A percentile compares a stretch with the other conserved stretches of the same genome.
phyloP scores from a whole-genome alignment of 108 stramenopile species.

The Skeletonema costatum region DNA sequence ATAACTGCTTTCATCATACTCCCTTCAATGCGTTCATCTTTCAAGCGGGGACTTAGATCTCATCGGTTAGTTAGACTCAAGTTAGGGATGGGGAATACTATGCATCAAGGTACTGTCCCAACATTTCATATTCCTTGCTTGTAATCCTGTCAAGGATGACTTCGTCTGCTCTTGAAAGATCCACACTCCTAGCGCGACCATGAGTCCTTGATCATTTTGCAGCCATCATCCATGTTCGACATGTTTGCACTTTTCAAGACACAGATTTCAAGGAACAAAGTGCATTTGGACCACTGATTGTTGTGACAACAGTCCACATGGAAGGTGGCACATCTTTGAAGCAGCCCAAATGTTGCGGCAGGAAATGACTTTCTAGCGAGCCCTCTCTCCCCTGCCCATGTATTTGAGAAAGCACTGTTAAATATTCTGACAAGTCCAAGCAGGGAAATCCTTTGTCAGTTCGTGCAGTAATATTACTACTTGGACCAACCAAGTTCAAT shows the following conservation, averaged over 20 bases:
- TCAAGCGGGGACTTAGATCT: no score
- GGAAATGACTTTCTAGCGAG: neutral
- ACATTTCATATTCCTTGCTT: neutral
- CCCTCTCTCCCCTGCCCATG: neutral
- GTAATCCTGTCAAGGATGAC: neutral
- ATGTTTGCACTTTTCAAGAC: neutral
- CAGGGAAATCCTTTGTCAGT: neutral
- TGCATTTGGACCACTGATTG: neutral
- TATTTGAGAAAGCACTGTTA: neutral
- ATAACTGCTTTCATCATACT: no score
- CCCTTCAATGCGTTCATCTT: no score
- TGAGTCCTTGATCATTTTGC: neutral
- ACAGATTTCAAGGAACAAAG: neutral
- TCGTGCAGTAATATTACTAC: neutral
- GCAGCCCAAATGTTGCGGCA: neutral
- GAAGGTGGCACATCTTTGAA: neutral
- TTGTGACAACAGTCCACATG: neutral
- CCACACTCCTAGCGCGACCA: neutral
- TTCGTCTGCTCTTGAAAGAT: neutral
- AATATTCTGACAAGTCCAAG: neutral
- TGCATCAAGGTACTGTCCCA: neutral
- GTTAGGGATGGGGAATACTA: no score
- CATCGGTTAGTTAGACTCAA: no score
- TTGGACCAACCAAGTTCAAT: neutral
- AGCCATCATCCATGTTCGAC: neutral